Evolutionary conservation across 148 eudicot species (phyloP).

Genomic region (Camellia japonica): DNA sequence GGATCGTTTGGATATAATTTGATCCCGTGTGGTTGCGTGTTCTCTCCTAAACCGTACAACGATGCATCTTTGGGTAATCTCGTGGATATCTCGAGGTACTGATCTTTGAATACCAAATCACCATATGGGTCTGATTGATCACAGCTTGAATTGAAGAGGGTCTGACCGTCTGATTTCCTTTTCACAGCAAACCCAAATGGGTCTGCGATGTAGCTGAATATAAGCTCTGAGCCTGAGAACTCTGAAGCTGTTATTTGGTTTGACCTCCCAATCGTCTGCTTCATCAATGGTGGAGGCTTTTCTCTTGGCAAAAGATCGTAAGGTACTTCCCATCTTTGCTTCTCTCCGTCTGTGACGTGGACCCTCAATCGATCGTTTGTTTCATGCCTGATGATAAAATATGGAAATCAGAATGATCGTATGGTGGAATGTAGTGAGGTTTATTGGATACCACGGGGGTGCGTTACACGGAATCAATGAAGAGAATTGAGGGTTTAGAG

Average conservation of each 20-base stretch:
- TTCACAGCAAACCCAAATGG: conserved; percentile 75
- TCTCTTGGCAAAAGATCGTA: conserved; percentile 78
- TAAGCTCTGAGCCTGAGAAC: conserved; percentile 46
- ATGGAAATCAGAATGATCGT: neutral
- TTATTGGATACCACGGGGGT: neutral
- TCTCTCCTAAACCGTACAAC: conserved; percentile 84
- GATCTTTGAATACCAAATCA: conserved; percentile 73
- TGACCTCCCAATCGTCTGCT: conserved; percentile 35
- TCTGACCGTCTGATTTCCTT: conserved; percentile 68
- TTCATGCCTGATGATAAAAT: conserved; percentile 63
- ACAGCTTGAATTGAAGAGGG: conserved; percentile 63
- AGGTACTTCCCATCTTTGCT: conserved; percentile 93
- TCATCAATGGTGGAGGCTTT: conserved; percentile 47
- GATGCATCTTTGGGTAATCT: conserved; percentile 73
- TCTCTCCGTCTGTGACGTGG: conserved; percentile 75
- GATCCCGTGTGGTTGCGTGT: conserved; percentile 85
- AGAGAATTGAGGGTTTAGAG: neutral
- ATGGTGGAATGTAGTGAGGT: neutral
- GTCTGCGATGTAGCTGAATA: conserved; percentile 59
- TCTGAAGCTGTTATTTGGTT: conserved; percentile 45
- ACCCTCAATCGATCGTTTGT: conserved; percentile 70
- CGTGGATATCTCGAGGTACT: conserved; percentile 80
- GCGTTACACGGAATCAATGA: neutral
- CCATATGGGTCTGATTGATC: conserved; percentile 47
- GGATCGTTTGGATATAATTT: conserved; percentile 79